Evolutionary conservation across 1,284 basidiomycete genomes (phyloP).

Genomic region (Rhodotorula sp.): DNA sequence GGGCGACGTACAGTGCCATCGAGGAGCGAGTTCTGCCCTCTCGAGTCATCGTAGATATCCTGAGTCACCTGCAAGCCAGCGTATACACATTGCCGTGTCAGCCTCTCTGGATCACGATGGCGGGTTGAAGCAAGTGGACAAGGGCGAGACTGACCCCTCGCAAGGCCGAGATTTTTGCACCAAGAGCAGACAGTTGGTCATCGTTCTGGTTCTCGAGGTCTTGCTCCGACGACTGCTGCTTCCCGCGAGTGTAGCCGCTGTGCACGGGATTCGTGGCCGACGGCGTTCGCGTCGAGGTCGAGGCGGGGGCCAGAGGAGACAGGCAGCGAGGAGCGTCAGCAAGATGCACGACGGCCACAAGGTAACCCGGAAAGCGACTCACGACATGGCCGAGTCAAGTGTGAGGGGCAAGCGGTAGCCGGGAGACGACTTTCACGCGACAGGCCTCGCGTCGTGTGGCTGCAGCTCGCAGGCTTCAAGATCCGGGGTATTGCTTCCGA

Average conservation of each 20-base stretch:
- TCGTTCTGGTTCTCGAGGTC: slow-evolving; percentile 44
- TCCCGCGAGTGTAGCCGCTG: slow-evolving; percentile 19
- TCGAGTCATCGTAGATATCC: slow-evolving; percentile 44
- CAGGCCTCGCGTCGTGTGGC: no score
- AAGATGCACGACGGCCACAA: background rate
- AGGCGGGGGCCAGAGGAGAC: background rate
- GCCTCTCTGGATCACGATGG: background rate
- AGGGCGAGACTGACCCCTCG: slow-evolving; percentile 15
- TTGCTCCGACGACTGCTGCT: slow-evolving; percentile 19
- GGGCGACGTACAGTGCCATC: slow-evolving; percentile 39
- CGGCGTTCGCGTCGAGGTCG: background rate
- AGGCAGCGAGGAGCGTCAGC: background rate
- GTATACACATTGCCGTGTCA: background rate
- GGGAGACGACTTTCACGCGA: no score
- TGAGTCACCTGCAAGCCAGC: slow-evolving; percentile 39
- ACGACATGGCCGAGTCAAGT: background rate
- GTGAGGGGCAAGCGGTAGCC: no score
- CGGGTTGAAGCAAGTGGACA: no score
- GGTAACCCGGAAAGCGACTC: background rate
- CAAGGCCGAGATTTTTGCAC: slow-evolving; percentile 39
- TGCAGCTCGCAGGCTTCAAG: no score
- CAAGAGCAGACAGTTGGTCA: slow-evolving; percentile 41
- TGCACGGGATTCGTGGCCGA: background rate
- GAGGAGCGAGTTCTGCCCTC: slow-evolving; percentile 40
- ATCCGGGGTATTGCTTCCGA: no score